Conservation (phyloP, 2,329 filamentous ascomycete species). For the Talaromyces sp. region DNA sequence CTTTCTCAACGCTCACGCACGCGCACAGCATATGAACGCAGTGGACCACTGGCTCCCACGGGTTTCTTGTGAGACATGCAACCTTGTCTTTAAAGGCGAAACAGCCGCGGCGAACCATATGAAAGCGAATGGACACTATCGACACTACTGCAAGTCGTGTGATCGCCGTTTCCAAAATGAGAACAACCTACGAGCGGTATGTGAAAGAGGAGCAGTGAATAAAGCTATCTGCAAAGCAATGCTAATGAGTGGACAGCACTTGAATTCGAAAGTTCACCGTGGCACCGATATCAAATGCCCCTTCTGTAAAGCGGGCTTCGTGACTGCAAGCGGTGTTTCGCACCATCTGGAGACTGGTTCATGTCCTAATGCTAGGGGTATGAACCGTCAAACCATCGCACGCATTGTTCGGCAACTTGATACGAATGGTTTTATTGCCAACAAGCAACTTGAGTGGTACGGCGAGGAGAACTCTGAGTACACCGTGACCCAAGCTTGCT, state of each 20-base stretch:
- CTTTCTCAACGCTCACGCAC: neutral
- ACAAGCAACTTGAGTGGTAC: conserved; percentile 54
- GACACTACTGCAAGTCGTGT: neutral
- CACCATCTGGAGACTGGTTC: conserved; percentile 61
- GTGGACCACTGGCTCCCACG: neutral
- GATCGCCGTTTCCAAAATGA: conserved; percentile 31
- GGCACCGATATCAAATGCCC: conserved; percentile 54
- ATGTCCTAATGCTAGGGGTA: conserved; percentile 49
- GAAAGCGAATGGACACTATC: neutral
- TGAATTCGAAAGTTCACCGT: conserved; percentile 56
- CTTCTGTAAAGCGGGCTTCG: conserved; percentile 54
- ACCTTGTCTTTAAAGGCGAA: neutral
- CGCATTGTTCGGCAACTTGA: conserved; percentile 51
- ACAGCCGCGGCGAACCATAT: neutral
- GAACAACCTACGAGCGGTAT: conserved; percentile 37
- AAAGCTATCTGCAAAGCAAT: neutral
- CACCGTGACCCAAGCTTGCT: conserved; percentile 46
- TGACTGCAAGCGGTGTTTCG: conserved; percentile 57
- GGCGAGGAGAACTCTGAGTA: conserved; percentile 34
- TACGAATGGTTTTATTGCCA: conserved; percentile 53
- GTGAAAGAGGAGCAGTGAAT: neutral
- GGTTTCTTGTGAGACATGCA: neutral
- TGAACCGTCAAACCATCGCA: conserved; percentile 56
- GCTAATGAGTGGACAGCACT: conserved; percentile 49
- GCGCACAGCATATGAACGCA: neutral